A percentile compares a stretch with the other conserved stretches of the same genome.
Evolutionary conservation across 2,329 filamentous ascomycete genomes (phyloP).

Genomic region (Blastomyces gilchristii): DNA sequence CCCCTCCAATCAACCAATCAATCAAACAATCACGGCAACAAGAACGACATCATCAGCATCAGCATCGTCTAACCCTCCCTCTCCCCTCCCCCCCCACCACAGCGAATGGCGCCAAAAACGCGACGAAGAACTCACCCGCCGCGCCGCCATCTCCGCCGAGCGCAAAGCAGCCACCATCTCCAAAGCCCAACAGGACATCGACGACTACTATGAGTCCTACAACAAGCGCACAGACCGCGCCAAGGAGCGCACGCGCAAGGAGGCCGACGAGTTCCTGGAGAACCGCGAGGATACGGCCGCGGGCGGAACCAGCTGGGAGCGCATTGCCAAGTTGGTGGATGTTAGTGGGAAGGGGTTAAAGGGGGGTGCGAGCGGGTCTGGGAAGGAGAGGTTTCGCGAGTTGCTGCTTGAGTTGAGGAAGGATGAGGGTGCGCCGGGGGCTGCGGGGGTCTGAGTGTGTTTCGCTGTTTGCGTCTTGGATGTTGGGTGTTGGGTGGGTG

Average conservation of each 20-base stretch:
- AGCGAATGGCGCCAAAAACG: constrained; percentile 84
- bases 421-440: constrained; percentile 72
- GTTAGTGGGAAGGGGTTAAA: constrained; percentile 83
- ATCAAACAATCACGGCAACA: too few relatives aligned
- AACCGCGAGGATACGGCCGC: constrained; percentile 86
- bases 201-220: constrained; percentile 99
- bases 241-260: constrained; percentile 74
- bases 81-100: not conserved
- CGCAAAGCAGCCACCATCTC: constrained; percentile 79
- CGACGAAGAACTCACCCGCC: constrained; percentile 70
- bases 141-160: constrained; percentile 69
- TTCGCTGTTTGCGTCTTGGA: not conserved
- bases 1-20: not conserved
- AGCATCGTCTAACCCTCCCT: constrained; percentile 7
- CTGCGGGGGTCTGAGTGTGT: constrained; percentile 36
- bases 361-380: constrained; percentile 78
- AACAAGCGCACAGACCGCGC: constrained; percentile 96
- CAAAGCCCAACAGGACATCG: constrained; percentile 86
- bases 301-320: constrained; percentile 95
- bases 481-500: not conserved
- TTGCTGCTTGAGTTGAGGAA: constrained; percentile 77
- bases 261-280: constrained; percentile 85
- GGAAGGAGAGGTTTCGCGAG: constrained; percentile 94
- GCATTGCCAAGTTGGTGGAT: constrained; percentile 95
- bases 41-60: not conserved